Base-by-base conservation (phyloP, 768 basidiomycete species). In the Mycena capillaripes region DNA sequence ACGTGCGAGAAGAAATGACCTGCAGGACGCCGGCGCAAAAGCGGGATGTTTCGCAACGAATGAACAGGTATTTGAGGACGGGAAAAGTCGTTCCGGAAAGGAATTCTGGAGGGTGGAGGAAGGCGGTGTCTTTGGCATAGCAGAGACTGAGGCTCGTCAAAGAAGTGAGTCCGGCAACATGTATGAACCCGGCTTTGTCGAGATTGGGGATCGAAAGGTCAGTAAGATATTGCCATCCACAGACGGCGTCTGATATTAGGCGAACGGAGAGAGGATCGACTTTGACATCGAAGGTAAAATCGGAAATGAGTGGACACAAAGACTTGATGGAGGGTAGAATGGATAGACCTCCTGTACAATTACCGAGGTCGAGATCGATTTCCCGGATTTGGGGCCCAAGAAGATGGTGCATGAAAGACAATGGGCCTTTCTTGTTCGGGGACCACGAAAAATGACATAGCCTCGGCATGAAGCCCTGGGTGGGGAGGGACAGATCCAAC, bases 191-290 rank as follows among this genome's bases (percentile, higher is more conserved):
- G 4, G 27, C 5, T 32, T 56, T 11, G 48, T 72, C 71, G 14
- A 72, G 52, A 34, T 30, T 57, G 11, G 60, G 59, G 19, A 72
- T 40, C 1, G 53, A 36, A 30, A 72, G 66, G 3, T 48, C 21
- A 23, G 46, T 23, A 25, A 72, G 66, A 32, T 66, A 53, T 8
- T 62, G 52, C 71, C 65, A 67, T 38, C 71, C 66, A 50, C 71
- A 67, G 19, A 72, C 61, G 10, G 40, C 53, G 44, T 67, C 55
- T 21, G 71, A 67, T 11, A 72, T 44, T 32, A 38, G 1, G 17
- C 9, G 38, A 40, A 40, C 11, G 0, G 71, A 67, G 44, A 19
- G 9, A 2, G 40, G 50, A 19, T 30, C 14, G 32, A 8, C 2
- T 9, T 4, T 14, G 21, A 50, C 12, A 27, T 21, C 7, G 32